These are phyloP conservation scores for Annulohypoxylon bovei DNA, from an alignment of 495 filamentous ascomycete genomes.

Conservation along the genomic window DNA sequence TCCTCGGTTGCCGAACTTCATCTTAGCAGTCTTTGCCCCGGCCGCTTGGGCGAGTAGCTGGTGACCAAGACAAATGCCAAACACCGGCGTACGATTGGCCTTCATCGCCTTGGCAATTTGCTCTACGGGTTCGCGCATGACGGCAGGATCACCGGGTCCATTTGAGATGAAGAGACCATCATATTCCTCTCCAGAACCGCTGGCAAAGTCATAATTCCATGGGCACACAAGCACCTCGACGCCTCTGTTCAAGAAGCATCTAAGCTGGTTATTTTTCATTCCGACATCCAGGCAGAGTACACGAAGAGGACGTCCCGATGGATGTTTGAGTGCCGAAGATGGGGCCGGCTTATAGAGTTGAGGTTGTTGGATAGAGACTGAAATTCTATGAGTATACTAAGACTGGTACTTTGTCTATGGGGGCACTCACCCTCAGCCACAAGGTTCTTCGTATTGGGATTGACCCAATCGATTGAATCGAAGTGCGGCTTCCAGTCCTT, in stretches of 20 bases:
- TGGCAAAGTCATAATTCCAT: slow-evolving; percentile 91
- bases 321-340: slow-evolving; percentile 74
- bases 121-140: slow-evolving; percentile 76
- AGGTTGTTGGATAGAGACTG: slow-evolving; percentile 87
- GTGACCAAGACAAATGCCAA: slow-evolving; percentile 96
- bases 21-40: slow-evolving; percentile 88
- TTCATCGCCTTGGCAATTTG: slow-evolving; percentile 77
- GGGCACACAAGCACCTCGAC: slow-evolving; percentile 94
- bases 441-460: slow-evolving; percentile 91
- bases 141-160: slow-evolving; percentile 93
- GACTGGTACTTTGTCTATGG: slow-evolving; percentile 1
- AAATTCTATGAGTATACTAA: slow-evolving; percentile 44
- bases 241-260: slow-evolving; percentile 90
- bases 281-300: slow-evolving; percentile 95
- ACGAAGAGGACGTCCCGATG: slow-evolving; percentile 83
- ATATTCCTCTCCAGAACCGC: slow-evolving; percentile 78
- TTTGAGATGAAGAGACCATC: slow-evolving; percentile 98
- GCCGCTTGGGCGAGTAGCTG: slow-evolving; percentile 92
- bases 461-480: slow-evolving; percentile 83
- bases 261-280: slow-evolving; percentile 95
- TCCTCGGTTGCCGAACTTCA: slow-evolving; percentile 99
- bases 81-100: slow-evolving; percentile 84
- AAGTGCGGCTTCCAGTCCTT: slow-evolving; percentile 72
- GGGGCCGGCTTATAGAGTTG: slow-evolving; percentile 80
- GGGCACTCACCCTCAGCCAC: slow-evolving; percentile 85